Evolutionary conservation across 257 asterid species (phyloP), one percentile per base, ranked within the genome.

Genomic region (Schizonepeta tenuifolia): DNA sequence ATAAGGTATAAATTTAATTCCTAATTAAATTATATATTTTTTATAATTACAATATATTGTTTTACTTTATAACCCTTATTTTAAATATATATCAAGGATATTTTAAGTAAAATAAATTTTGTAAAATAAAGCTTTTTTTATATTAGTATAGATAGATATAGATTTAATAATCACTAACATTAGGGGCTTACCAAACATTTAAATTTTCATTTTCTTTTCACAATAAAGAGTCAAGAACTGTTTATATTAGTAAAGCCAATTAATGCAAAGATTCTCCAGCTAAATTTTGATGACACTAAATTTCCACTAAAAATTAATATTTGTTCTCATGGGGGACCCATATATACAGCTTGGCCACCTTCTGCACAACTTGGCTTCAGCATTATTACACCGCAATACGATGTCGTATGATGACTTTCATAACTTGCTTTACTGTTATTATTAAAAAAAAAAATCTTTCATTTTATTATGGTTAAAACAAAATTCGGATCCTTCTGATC

Each of bases 221-320:
- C 55, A 67, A 67, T 75, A 67, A 67, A 66, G 65, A 58, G 56
- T 22, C 38, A 26, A 60, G n/a, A n/a, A 35, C 67, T 53, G 58
- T 58, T 47, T n/a, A 12, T 35, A 46, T 67, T 21, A 24, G 24
- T 61, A 18, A 21, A 69, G 66, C 61, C 59, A 20, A 75, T 3
- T 8, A 75, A 49, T 51, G 65, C 33, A 47, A 60, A 69, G 65
- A 75, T 60, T 75, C 70, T 68, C 75, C 75, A 59, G 59, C 72
- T 41, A 67, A 20, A 75, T 44, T 44, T 67, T 54, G 73, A 60
- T 43, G 62, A 43, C 54, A 56, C 56, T 65, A 43, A 57, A 56
- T 65, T 44, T 21, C 44, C 55, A 64, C 24, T n/a, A 10, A 12
- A 70, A 65, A 4, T 6, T 11, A 17, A 15, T 73, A n/a, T 73